Conservation (phyloP, 495 filamentous ascomycete genomes). For the Neurospora cerealis region DNA sequence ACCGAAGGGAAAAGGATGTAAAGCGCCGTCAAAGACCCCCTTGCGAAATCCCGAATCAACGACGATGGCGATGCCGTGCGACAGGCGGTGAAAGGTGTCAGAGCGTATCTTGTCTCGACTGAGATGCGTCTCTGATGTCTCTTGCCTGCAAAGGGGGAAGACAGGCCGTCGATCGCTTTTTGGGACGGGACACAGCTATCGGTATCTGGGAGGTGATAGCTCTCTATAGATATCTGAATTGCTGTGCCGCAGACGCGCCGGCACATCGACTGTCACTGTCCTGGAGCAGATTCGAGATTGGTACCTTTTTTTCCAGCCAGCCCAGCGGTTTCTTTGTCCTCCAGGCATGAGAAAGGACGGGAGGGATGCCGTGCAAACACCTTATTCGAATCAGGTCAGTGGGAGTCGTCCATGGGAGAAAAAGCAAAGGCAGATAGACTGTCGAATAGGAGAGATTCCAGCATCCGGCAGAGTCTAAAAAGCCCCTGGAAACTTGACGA, state of each 20-base stretch:
- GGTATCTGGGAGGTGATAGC: background rate
- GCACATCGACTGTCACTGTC: background rate
- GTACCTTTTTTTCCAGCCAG: background rate
- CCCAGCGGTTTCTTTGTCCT: background rate
- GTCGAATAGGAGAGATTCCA: background rate
- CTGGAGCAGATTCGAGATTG: background rate
- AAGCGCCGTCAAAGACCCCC: background rate
- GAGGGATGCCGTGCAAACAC: background rate
- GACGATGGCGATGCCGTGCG: background rate
- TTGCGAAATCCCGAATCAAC: background rate
- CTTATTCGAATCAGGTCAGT: background rate
- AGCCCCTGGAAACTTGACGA: background rate
- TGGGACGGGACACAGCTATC: background rate
- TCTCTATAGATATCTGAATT: background rate
- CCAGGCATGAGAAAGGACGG: background rate
- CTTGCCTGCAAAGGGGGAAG: background rate
- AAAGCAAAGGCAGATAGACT: background rate
- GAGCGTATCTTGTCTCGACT: background rate
- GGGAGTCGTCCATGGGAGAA: background rate
- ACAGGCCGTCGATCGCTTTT: background rate
- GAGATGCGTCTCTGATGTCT: background rate
- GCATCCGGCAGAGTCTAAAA: background rate
- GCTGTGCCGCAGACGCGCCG: background rate
- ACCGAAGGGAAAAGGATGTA: background rate
- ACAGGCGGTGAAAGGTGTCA: background rate